Evolutionary conservation across 257 asterid species (phyloP).

Genomic region (Solanum corneliomulleri): DNA sequence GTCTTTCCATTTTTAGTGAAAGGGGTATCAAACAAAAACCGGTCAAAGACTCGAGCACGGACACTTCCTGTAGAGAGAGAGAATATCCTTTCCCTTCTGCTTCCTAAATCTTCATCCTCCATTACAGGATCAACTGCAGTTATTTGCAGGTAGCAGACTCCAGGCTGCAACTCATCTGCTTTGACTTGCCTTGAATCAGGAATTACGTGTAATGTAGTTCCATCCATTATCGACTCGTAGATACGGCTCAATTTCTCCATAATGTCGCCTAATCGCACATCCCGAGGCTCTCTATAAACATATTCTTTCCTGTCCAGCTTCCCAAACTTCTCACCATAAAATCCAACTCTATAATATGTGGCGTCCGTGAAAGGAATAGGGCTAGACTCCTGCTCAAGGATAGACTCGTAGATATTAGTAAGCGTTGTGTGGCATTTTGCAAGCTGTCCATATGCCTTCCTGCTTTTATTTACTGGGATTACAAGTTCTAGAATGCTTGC

Average conservation of each 20-base stretch:
- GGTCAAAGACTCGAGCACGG: constrained; percentile 94
- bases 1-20: constrained; percentile 96
- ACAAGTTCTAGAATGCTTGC: constrained; percentile 95
- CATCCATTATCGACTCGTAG: constrained; percentile 84
- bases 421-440: constrained; percentile 96
- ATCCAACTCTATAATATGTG: constrained; percentile 96
- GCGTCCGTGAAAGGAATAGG: constrained; percentile 97
- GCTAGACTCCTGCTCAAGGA: constrained; percentile 97
- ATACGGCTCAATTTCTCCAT: constrained; percentile 99
- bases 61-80: constrained; percentile 84
- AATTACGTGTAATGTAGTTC: constrained; percentile 81
- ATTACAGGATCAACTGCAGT: constrained; percentile 98
- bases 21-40: constrained; percentile 91
- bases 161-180: constrained; percentile 83
- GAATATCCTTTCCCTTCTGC: constrained; percentile 90
- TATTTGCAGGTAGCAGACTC: constrained; percentile 91
- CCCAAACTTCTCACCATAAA: constrained; percentile 85
- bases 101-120: constrained; percentile 99
- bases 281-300: constrained; percentile 93
- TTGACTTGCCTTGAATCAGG: constrained; percentile 98
- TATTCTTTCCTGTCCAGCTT: constrained; percentile 79
- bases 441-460: constrained; percentile 85
- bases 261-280: constrained; percentile 92
- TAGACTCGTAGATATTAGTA: constrained; percentile 86
- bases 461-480: constrained; percentile 87